Conservation (phyloP, 345 rosid species). For the Acer campestre region DNA sequence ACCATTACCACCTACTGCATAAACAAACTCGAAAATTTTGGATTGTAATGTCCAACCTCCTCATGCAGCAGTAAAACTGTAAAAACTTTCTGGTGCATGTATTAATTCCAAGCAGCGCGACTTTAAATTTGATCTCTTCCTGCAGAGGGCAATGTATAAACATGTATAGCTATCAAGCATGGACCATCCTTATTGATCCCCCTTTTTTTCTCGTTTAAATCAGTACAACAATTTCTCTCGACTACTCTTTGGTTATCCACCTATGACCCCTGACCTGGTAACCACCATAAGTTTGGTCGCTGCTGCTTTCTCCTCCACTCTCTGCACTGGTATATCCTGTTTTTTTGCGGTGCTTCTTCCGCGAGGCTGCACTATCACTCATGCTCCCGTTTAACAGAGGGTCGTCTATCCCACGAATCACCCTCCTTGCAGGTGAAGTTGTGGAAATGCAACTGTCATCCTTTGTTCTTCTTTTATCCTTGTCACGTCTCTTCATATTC, state of each 20-base stretch:
- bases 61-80: constrained; percentile 1
- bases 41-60: constrained; percentile 15
- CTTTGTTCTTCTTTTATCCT: constrained; percentile 75
- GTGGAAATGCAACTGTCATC: constrained; percentile 78
- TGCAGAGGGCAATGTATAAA: neutral
- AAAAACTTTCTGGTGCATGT: neutral
- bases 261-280: constrained; percentile 72
- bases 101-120: constrained; percentile 5
- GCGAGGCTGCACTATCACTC: constrained; percentile 75
- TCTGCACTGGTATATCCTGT: constrained; percentile 78
- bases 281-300: constrained; percentile 78
- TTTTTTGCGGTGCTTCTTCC: constrained; percentile 71
- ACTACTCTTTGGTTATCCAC: constrained; percentile 84
- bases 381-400: constrained; percentile 88
- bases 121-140: neutral
- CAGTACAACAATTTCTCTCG: neutral
- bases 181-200: neutral
- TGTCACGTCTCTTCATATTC: constrained; percentile 83
- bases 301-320: constrained; percentile 98
- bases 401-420: constrained; percentile 92
- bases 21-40: constrained; percentile 3
- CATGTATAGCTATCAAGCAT: neutral
- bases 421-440: constrained; percentile 60
- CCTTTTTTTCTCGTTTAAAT: neutral
- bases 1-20: neutral